Evolutionary conservation across 108 stramenopile species (phyloP).

Genomic region (Bacterosira constricta): DNA sequence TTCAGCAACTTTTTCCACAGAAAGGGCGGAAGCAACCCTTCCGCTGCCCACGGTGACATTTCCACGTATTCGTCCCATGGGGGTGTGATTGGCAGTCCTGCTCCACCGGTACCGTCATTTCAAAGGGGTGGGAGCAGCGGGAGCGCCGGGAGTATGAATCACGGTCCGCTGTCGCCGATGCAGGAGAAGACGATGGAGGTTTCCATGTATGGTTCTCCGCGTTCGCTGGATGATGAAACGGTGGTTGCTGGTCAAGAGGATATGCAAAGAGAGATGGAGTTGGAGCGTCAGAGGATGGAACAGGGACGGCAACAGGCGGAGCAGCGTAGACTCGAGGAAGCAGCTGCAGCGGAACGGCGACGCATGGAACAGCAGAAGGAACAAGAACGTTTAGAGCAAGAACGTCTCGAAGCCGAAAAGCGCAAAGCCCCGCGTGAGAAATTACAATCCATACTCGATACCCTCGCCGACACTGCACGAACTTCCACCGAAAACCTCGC

Average conservation of each 20-base stretch:
- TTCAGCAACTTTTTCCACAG: conserved; percentile 37
- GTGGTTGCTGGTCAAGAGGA: too few species aligned
- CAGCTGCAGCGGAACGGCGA: background rate
- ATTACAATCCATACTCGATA: conserved; percentile 16
- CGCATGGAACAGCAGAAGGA: conserved; percentile 24
- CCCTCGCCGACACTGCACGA: conserved; percentile 23
- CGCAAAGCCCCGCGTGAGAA: conserved; percentile 41
- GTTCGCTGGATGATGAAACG: too few species aligned
- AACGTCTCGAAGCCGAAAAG: conserved; percentile 37
- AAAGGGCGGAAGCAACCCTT: conserved; percentile 5
- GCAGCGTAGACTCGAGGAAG: conserved; percentile 2
- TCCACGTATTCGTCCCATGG: conserved; percentile 41
- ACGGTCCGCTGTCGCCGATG: background rate
- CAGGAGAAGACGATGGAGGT: background rate
- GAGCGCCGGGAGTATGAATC: background rate
- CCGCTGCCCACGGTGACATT: background rate
- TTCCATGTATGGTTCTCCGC: too few species aligned
- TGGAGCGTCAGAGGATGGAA: conserved; percentile 6
- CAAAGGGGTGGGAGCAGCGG: background rate
- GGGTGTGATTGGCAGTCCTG: conserved; percentile 28
- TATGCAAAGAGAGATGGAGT: conserved; percentile 1
- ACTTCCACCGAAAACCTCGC: conserved; percentile 21
- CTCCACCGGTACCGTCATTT: background rate
- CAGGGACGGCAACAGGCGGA: background rate
- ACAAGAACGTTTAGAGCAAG: conserved; percentile 15